A percentile compares a stretch with the other conserved stretches of the same genome.
These are phyloP conservation scores for Apiospora malaysiana DNA, from an alignment of 2,329 filamentous ascomycete genomes.

Conservation along the genomic window DNA sequence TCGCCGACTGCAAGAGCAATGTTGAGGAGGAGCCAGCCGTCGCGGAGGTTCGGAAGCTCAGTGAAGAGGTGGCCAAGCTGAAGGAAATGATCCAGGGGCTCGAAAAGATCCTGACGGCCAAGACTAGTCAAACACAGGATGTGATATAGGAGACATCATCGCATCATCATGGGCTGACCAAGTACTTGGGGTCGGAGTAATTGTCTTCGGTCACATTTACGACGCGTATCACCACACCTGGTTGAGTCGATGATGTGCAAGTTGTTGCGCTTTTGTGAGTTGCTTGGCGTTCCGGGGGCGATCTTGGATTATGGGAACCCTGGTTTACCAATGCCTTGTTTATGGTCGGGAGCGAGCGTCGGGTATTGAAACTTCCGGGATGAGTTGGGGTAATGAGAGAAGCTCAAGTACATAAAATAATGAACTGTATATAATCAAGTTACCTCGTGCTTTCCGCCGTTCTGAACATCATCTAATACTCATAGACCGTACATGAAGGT, in stretches of 20 bases:
- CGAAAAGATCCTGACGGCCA: slow-evolving; percentile 27
- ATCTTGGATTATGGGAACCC: background rate
- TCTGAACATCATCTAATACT: background rate
- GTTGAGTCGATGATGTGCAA: too few relatives aligned
- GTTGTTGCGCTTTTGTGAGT: background rate
- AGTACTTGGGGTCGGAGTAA: background rate
- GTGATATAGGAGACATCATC: background rate
- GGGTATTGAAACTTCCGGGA: background rate
- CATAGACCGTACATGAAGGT: background rate
- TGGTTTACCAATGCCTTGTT: background rate
- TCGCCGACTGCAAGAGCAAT: slow-evolving; percentile 78
- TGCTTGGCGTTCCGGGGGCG: background rate
- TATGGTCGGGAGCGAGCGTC: background rate
- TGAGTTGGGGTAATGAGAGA: background rate
- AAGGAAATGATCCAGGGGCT: slow-evolving; percentile 47
- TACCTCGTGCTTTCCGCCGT: too few relatives aligned
- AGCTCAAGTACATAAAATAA: background rate
- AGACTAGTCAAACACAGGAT: slow-evolving; percentile 20
- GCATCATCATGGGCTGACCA: background rate
- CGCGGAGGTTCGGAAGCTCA: slow-evolving; percentile 68
- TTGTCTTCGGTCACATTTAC: background rate
- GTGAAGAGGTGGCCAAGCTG: slow-evolving; percentile 63
- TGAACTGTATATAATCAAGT: background rate
- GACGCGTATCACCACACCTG: background rate
- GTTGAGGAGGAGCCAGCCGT: slow-evolving; percentile 79